A percentile compares a stretch with the other conserved stretches of the same genome.
phyloP scores from a whole-genome alignment of 1,284 basidiomycete species.

The Irpex sp. region DNA sequence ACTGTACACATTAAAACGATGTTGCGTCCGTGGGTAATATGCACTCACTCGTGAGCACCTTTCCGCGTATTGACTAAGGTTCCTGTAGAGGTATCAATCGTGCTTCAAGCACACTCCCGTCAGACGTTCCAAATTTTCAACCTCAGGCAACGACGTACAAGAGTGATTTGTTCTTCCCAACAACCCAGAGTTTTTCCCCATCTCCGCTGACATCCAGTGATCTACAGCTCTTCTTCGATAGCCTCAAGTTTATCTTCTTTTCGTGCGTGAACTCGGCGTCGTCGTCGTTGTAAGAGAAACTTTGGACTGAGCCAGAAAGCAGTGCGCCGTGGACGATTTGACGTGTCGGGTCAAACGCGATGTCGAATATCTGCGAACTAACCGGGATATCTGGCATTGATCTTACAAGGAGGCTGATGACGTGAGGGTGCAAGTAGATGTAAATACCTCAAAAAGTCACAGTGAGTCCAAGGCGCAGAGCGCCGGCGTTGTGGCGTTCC shows the following conservation, averaged over 20 bases:
- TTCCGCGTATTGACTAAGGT: slow-evolving; percentile 57
- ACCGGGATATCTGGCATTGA: slow-evolving; percentile 71
- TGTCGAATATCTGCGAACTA: slow-evolving; percentile 83
- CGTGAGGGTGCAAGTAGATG: neutral
- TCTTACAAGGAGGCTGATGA: neutral
- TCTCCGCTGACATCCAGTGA: slow-evolving; percentile 62
- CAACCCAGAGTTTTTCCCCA: slow-evolving; percentile 69
- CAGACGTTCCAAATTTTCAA: neutral
- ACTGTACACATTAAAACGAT: slow-evolving; percentile 33
- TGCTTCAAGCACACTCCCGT: slow-evolving; percentile 35
- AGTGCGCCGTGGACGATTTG: slow-evolving; percentile 75
- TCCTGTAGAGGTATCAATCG: slow-evolving; percentile 68
- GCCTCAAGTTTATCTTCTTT: slow-evolving; percentile 52
- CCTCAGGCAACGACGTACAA: slow-evolving; percentile 50
- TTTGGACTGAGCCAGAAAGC: slow-evolving; percentile 81
- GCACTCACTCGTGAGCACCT: slow-evolving; percentile 78
- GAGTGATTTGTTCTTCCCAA: slow-evolving; percentile 81
- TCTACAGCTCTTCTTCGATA: slow-evolving; percentile 76
- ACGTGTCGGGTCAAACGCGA: slow-evolving; percentile 78
- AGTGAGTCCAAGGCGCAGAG: neutral
- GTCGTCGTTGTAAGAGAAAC: slow-evolving; percentile 71
- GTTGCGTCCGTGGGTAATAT: neutral
- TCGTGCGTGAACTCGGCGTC: slow-evolving; percentile 40
- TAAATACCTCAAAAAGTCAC: neutral
- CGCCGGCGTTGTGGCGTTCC: neutral